phyloP scores from a whole-genome alignment of 2,329 filamentous ascomycete species.

The Huntiella omanensis region DNA sequence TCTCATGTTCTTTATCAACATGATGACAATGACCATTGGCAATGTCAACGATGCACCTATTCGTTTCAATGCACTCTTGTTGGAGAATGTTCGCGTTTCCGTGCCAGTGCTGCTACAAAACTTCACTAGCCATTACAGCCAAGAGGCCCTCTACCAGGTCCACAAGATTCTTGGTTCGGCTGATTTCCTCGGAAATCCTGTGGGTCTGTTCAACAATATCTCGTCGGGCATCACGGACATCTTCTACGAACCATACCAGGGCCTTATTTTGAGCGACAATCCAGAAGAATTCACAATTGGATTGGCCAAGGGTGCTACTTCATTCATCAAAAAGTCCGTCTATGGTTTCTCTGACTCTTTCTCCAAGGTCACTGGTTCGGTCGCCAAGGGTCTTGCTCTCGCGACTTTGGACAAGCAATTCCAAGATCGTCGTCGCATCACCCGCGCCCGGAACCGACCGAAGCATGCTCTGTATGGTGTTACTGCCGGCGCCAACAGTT shows the following conservation, averaged over 20 bases:
- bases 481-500: slow-evolving; percentile 83
- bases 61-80: slow-evolving; percentile 75
- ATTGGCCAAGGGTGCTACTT: slow-evolving; percentile 89
- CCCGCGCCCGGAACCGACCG: slow-evolving; percentile 75
- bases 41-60: slow-evolving; percentile 97
- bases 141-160: slow-evolving; percentile 87
- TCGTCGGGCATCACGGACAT: slow-evolving; percentile 94
- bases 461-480: slow-evolving; percentile 97
- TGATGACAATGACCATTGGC: slow-evolving; percentile 97
- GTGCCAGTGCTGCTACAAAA: slow-evolving; percentile 67
- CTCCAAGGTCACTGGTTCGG: slow-evolving; percentile 90
- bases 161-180: slow-evolving; percentile 95
- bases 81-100: slow-evolving; percentile 89
- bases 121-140: slow-evolving; percentile 85
- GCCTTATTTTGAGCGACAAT: slow-evolving; percentile 85
- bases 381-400: slow-evolving; percentile 88
- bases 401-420: slow-evolving; percentile 97
- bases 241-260: slow-evolving; percentile 98
- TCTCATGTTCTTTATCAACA: slow-evolving; percentile 96
- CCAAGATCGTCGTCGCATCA: slow-evolving; percentile 88
- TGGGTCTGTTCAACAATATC: slow-evolving; percentile 95
- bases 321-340: slow-evolving; percentile 96
- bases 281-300: slow-evolving; percentile 89
- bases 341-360: slow-evolving; percentile 96
- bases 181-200: slow-evolving; percentile 93